Evolutionary conservation across 73 alveolate genomes (phyloP), one percentile per base, ranked within the genome.

Genomic region (Diophrys appendiculata): DNA sequence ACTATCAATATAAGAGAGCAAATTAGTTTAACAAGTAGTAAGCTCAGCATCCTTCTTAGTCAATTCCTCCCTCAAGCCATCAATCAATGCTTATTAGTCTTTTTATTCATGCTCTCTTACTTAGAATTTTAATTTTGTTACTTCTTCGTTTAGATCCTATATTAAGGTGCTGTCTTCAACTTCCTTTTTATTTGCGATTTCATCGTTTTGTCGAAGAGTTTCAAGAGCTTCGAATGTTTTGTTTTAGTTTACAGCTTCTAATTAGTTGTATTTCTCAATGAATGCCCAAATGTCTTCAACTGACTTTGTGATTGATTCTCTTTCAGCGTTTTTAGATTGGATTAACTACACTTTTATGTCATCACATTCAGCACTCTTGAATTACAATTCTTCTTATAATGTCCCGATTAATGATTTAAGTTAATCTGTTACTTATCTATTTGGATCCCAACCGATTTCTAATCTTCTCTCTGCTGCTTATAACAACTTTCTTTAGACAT

Each of bases 381-480:
- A 24, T 26, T 75, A 67, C 0, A 75, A 31, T 27, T 52, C 55
- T 22, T 54, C 29, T 53, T 75, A 69, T 0, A 75, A 65, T 14
- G 43, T 54, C 8, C 30, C 74, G 0, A 29, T 64, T 55, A 54
- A 65, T 2, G 43, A 28, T 32, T 65, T 75, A 0, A 75, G 34
- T 29, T 30, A 68, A 0, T 75, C 83, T 14, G 73, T 54, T 1
- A 75, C 35, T 2, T 33, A 24, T 53, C 55, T 75, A 25, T 29
- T 29, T 14, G 83, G 74, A 53, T 75, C 83, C 83, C 83, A 75
- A 2, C 83, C 83, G 43, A 33, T 64, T 75, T 75, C 83, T 24
- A 75, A 67, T 55, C 83, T 52, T 8, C 54, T 64, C 13, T 75
- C 72, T 33, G 83, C 83, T 26, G 18, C 54, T 23, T 53, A 32